Evolutionary conservation across 495 filamentous ascomycete species (phyloP), one percentile per base, ranked within the genome.

Genomic region (Xylona heveae): DNA sequence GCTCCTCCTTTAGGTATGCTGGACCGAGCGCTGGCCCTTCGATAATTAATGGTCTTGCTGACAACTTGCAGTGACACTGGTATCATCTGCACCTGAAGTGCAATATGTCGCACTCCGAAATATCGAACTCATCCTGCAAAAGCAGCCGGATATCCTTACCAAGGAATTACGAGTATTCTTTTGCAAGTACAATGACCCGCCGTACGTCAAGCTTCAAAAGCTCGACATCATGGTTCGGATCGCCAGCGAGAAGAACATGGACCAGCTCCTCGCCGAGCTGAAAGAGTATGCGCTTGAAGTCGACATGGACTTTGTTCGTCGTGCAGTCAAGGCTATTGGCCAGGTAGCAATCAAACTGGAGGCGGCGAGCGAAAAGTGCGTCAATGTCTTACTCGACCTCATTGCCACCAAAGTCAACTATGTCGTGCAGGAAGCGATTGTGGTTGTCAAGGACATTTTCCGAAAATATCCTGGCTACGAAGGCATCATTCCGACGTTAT

Each of bases 151-250:
- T 46, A 93, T 97, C 30, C 61, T 97, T 1, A 88, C 78, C 56
- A 95, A 95, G 50, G 88, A 97, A 53, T 72, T 97, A 31, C 72
- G 88, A 29, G 88, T 97, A 2, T 97, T 97, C 59, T 97, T 95
- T 58, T 97, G 88, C 73, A 97, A 97, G 58, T 97, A 97, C 58
- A 94, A 97, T 49, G 88, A 97, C 46, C 88, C 88, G 1, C 82
- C 80, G 10, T 97, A 97, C 46, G 76, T 97, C 52, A 97, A 97
- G 49, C 68, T 97, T 19, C 74, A 93, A 51, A 97, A 97, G 39
- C 70, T 97, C 28, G 88, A 97, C 45, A 95, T 95, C 36, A 95
- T 97, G 88, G 84, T 97, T 10, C 74, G 90, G 52, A 95, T 97
- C 70, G 84, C 88, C 30, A 97, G 91, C 54, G 82, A 93, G 37